These are phyloP conservation scores for Cinnamomum micranthum DNA, from an alignment of 164 flowering plant species.

Conservation along the genomic window DNA sequence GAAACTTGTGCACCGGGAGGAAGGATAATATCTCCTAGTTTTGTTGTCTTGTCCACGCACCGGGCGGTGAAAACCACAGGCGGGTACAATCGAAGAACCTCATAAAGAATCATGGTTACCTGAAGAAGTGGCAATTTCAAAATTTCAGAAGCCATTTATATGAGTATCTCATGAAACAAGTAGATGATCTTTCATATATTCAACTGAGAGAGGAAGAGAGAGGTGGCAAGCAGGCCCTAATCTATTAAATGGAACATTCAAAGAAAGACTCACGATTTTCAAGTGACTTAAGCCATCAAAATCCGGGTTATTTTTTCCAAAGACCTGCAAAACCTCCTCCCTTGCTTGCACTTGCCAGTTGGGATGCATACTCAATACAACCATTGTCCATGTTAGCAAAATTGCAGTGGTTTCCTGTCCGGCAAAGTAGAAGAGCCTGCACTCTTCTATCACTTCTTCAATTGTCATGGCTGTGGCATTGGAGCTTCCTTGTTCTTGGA, in stretches of 20 bases:
- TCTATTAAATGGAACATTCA: not conserved
- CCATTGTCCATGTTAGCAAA: constrained; percentile 13
- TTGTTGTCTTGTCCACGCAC: not conserved
- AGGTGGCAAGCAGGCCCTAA: not conserved
- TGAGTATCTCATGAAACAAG: not conserved
- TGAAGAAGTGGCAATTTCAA: constrained; percentile 2
- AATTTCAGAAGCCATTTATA: not conserved
- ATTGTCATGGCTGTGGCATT: constrained; percentile 7
- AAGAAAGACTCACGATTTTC: constrained; percentile 10
- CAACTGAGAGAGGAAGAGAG: not conserved
- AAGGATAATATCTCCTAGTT: constrained; percentile 13
- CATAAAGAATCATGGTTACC: constrained; percentile 23
- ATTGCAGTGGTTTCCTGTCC: constrained; percentile 19
- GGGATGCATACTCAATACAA: constrained; percentile 15
- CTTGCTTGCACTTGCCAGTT: constrained; percentile 14
- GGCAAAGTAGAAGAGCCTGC: constrained; percentile 19
- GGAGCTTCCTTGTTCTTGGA: constrained; percentile 2
- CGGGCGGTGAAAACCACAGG: constrained; percentile 4
- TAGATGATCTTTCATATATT: not conserved
- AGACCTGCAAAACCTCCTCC: constrained; percentile 13
- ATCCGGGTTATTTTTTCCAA: constrained; percentile 6
- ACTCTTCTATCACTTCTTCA: constrained; percentile 17
- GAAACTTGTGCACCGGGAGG: constrained; percentile 13
- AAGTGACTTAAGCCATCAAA: constrained; percentile 12
- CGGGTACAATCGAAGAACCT: constrained; percentile 27